Evolutionary conservation across 2,329 filamentous ascomycete species (phyloP).

Genomic region (Zymoseptoria brevis): DNA sequence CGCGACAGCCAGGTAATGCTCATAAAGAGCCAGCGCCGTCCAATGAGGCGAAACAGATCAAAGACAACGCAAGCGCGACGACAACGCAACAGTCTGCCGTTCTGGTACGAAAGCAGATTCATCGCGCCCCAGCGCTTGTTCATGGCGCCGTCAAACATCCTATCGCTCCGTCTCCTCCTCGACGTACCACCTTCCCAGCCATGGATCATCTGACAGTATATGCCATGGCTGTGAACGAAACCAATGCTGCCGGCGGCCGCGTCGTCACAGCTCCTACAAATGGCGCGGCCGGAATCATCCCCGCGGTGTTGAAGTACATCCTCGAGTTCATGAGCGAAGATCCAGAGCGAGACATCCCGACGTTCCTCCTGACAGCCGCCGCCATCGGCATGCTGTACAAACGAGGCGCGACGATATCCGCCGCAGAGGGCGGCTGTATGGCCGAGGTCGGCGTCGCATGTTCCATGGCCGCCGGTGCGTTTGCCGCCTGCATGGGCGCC

Average conservation of each 20-base stretch:
- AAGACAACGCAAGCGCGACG: too few species aligned
- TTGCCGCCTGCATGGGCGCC: constrained; percentile 47
- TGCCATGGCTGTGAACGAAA: constrained; percentile 47
- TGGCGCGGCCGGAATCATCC: constrained; percentile 46
- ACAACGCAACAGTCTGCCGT: too few species aligned
- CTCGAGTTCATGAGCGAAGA: constrained; percentile 46
- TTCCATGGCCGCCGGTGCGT: constrained; percentile 46
- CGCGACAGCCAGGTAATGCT: too few species aligned
- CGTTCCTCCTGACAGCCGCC: constrained; percentile 43
- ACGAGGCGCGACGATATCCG: constrained; percentile 46
- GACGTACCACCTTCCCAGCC: constrained; percentile 42
- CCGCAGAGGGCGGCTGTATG: constrained; percentile 47
- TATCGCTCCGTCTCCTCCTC: constrained; percentile 39
- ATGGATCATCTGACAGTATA: constrained; percentile 47
- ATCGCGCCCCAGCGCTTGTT: constrained; percentile 20
- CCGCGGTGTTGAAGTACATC: constrained; percentile 45
- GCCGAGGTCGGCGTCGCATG: constrained; percentile 48
- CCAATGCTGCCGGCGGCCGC: constrained; percentile 45
- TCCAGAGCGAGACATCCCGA: constrained; percentile 42
- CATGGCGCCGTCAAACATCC: constrained; percentile 42
- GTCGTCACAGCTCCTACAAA: constrained; percentile 48
- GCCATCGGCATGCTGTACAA: constrained; percentile 49
- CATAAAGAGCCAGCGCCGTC: too few species aligned
- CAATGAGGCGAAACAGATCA: too few species aligned
- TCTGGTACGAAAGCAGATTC: too few species aligned